phyloP scores from a whole-genome alignment of 140 eudicot genomes.

The Ambrosia hybrid region DNA sequence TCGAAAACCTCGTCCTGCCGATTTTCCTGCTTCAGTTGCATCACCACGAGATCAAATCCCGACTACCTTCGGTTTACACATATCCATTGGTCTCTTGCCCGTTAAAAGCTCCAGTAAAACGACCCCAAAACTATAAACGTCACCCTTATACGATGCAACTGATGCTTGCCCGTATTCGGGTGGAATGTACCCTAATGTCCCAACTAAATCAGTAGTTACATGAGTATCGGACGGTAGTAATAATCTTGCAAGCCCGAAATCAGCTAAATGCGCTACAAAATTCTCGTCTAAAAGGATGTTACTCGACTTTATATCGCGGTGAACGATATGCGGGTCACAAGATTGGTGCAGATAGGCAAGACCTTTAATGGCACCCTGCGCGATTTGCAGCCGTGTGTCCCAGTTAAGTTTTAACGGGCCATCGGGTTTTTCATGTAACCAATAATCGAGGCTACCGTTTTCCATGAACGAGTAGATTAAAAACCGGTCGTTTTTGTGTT shows the following conservation, averaged over 20 bases:
- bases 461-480: constrained; percentile 78
- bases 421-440: constrained; percentile 76
- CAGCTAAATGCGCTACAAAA: constrained; percentile 85
- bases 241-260: constrained; percentile 83
- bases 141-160: constrained; percentile 75
- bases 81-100: constrained; percentile 75
- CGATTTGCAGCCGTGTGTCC: constrained; percentile 53
- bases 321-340: constrained; percentile 76
- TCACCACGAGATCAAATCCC: constrained; percentile 71
- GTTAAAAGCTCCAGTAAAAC: constrained; percentile 82
- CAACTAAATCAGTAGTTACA: constrained; percentile 77
- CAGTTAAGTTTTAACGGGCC: constrained; percentile 62
- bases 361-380: constrained; percentile 61
- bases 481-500: constrained; percentile 48
- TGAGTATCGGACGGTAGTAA: constrained; percentile 63
- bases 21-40: constrained; percentile 53
- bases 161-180: constrained; percentile 80
- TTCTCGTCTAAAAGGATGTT: constrained; percentile 67
- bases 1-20: constrained; percentile 63
- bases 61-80: constrained; percentile 52
- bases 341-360: constrained; percentile 71
- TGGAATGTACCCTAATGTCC: constrained; percentile 81
- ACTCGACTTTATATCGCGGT: constrained; percentile 77
- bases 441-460: constrained; percentile 72
- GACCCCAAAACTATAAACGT: constrained; percentile 80